phyloP scores from a whole-genome alignment of 179 eudicot species.

The Silene coronaria region DNA sequence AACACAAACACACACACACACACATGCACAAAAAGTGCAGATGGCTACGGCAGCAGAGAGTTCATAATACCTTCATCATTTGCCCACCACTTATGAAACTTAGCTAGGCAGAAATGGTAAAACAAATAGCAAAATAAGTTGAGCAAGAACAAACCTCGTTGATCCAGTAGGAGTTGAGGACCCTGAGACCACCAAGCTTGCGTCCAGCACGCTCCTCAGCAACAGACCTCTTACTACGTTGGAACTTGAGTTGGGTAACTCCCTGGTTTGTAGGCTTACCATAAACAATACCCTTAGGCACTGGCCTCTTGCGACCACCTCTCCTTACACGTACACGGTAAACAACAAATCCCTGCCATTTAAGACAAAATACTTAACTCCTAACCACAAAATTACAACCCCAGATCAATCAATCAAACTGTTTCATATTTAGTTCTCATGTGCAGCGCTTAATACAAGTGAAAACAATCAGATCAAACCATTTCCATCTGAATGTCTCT shows the following conservation, averaged over 20 bases:
- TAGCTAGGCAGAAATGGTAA: background rate
- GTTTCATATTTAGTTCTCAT: background rate
- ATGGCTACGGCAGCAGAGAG: conserved; percentile 19
- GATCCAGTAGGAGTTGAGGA: conserved; percentile 57
- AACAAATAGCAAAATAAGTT: background rate
- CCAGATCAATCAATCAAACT: too few relatives aligned
- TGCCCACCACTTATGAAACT: conserved; percentile 17
- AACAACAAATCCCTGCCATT: conserved; percentile 42
- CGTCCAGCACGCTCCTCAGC: conserved; percentile 57
- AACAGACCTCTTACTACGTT: conserved; percentile 54
- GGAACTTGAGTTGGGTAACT: conserved; percentile 59
- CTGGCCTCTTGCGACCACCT: conserved; percentile 73
- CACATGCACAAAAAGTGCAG: conserved; percentile 16
- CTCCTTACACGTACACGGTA: conserved; percentile 61
- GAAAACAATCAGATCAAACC: background rate
- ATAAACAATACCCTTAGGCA: conserved; percentile 67
- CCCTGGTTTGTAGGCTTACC: conserved; percentile 73
- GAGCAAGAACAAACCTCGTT: conserved; percentile 36
- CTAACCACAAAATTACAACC: background rate
- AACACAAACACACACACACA: background rate
- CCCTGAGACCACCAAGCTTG: conserved; percentile 49
- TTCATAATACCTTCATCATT: conserved; percentile 23
- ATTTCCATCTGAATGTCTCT: background rate
- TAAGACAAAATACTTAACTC: background rate
- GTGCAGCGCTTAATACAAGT: background rate